Evolutionary conservation across 106 monocot genomes (phyloP).

Genomic region (Triglochin maritima): DNA sequence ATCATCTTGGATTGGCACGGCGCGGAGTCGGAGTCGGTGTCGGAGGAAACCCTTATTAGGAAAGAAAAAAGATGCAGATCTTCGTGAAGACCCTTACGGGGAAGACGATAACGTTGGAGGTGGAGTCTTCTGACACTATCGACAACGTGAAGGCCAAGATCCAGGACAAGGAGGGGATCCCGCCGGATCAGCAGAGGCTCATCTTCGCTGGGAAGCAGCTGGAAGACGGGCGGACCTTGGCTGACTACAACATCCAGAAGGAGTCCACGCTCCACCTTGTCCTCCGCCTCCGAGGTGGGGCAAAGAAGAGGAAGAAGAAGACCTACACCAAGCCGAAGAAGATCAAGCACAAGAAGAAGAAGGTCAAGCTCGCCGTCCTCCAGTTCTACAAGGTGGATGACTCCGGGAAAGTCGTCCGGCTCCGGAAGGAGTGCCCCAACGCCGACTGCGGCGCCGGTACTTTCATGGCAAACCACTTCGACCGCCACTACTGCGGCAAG

Average conservation of each 20-base stretch:
- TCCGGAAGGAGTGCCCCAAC: constrained; percentile 25
- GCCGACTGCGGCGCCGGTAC: constrained; percentile 26
- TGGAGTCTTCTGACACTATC: constrained; percentile 57
- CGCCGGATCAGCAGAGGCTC: constrained; percentile 58
- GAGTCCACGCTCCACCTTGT: constrained; percentile 36
- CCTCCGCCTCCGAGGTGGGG: constrained; percentile 19
- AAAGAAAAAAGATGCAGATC: constrained; percentile 12
- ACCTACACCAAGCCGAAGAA: constrained; percentile 28
- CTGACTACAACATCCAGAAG: constrained; percentile 36
- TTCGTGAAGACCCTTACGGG: constrained; percentile 30
- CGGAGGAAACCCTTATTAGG: no score
- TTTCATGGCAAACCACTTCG: constrained; percentile 25
- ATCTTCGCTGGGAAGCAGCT: constrained; percentile 66
- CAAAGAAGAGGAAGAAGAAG: constrained; percentile 27
- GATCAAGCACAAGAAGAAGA: constrained; percentile 27
- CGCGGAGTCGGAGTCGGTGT: no score
- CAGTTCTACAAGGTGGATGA: constrained; percentile 24
- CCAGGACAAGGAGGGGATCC: constrained; percentile 68
- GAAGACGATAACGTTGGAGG: constrained; percentile 55
- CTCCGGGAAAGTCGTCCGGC: constrained; percentile 17
- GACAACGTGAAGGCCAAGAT: constrained; percentile 74
- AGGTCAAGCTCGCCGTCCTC: constrained; percentile 24
- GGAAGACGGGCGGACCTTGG: constrained; percentile 32
- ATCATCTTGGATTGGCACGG: no score
- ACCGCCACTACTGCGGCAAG: constrained; percentile 17